Evolutionary conservation across 2,329 filamentous ascomycete species (phyloP).

Genomic region (Teratosphaeria gauchensis): DNA sequence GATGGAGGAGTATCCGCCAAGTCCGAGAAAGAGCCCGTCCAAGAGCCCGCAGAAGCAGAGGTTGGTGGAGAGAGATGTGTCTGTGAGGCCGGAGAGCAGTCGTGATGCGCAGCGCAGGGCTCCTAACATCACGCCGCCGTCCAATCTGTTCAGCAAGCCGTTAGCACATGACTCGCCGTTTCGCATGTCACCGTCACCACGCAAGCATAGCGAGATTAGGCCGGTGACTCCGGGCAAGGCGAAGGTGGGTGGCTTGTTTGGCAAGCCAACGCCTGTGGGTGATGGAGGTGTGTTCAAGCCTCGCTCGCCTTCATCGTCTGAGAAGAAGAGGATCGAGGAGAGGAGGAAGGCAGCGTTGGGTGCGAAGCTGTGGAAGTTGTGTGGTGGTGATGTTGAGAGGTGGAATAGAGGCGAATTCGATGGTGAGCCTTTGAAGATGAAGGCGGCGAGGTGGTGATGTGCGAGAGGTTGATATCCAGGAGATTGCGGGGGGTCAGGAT

Average conservation of each 20-base stretch:
- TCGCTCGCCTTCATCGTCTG: conserved; percentile 9
- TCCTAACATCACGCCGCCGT: conserved; percentile 19
- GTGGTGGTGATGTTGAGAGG: conserved; percentile 21
- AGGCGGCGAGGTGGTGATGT: conserved; percentile 22
- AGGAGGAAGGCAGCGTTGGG: conserved; percentile 12
- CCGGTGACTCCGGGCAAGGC: neutral
- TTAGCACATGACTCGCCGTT: conserved; percentile 19
- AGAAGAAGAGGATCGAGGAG: conserved; percentile 10
- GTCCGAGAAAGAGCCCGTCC: conserved; percentile 24
- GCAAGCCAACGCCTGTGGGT: conserved; percentile 4
- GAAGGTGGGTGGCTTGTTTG: conserved; percentile 2
- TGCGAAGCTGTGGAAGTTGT: conserved; percentile 22
- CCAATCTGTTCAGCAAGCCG: conserved; percentile 14
- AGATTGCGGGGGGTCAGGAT: neutral
- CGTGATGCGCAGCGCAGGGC: conserved; percentile 11
- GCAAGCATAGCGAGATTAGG: conserved; percentile 7
- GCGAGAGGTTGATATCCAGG: neutral
- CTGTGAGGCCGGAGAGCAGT: conserved; percentile 16
- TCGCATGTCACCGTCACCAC: conserved; percentile 14
- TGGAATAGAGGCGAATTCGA: conserved; percentile 29
- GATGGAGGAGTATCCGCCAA: conserved; percentile 28
- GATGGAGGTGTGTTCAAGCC: conserved; percentile 5
- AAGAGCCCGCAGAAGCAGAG: conserved; percentile 18
- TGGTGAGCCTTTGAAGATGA: conserved; percentile 16
- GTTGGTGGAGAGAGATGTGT: neutral